Conservation (phyloP, 1,139 yeast genomes). For the Yamadazyma sp. region DNA sequence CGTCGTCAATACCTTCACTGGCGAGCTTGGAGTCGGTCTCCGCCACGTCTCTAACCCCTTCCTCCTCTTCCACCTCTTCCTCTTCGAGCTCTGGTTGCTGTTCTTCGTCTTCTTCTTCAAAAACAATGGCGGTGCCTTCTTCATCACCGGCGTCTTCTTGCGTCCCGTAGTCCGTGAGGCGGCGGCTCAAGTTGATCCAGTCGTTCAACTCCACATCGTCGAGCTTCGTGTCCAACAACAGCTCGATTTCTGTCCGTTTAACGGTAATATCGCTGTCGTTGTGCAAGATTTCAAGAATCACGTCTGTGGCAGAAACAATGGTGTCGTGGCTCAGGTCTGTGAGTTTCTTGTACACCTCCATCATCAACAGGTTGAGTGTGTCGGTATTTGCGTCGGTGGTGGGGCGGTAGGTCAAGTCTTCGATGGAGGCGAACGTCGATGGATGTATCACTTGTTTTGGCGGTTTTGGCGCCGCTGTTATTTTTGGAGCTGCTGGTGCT, state of each 20-base stretch:
- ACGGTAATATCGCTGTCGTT: slow-evolving; percentile 32
- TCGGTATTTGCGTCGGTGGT: slow-evolving; percentile 12
- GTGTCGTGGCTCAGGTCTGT: slow-evolving; percentile 44
- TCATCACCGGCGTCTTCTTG: slow-evolving; percentile 26
- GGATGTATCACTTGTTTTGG: not conserved
- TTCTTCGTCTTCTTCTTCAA: slow-evolving; percentile 31
- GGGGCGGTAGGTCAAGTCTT: slow-evolving; percentile 16
- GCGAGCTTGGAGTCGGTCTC: slow-evolving; percentile 7
- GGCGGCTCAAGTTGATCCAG: slow-evolving; percentile 49
- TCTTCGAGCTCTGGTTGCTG: slow-evolving; percentile 23
- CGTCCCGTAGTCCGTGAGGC: slow-evolving; percentile 56
- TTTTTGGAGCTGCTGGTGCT: not conserved
- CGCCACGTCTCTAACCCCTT: slow-evolving; percentile 11
- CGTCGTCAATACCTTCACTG: slow-evolving; percentile 6
- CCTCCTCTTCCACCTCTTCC: slow-evolving; percentile 19
- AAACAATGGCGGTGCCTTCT: slow-evolving; percentile 24
- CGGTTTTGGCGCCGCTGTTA: not conserved
- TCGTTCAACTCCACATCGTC: slow-evolving; percentile 51
- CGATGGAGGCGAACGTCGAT: slow-evolving; percentile 9
- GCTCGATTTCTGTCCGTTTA: slow-evolving; percentile 36
- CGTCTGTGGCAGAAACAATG: slow-evolving; percentile 64
- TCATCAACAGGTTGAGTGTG: slow-evolving; percentile 21
- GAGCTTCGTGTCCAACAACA: slow-evolving; percentile 47
- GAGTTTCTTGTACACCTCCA: slow-evolving; percentile 28
- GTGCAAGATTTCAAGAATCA: slow-evolving; percentile 60